Base-by-base conservation (phyloP, 2,329 filamentous ascomycete genomes). In the Colletotrichum trifolii region DNA sequence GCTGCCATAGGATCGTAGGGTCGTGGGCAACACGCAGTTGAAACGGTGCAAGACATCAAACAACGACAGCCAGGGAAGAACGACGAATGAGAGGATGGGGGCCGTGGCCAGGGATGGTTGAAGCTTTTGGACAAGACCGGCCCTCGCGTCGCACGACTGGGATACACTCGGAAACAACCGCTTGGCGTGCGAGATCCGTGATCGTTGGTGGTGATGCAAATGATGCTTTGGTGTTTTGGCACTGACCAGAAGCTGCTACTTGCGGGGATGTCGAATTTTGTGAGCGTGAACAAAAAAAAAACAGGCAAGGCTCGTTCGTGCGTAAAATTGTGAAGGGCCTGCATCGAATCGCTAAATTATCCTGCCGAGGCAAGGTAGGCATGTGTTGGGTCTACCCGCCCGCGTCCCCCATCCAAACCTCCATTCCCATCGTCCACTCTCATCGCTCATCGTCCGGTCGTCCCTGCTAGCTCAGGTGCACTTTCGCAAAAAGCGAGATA, bases 41-140 rank as follows among this genome's bases (percentile, higher is more conserved):
- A 65, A 65, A 65, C 57, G 56, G 62, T 49, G 38, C 34, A 46
- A 59, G 58, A 65, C 57, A 65, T 65, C 62, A 65, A 65, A 65
- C 62, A 61, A 53, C 36, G 25, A 25, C 25, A 25, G 25, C 58
- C 52, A 61, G 45, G 56, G 35, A 65, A 52, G 50, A 45, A 25
- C 25, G 57, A 61, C 17, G 46, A 50, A 38, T 49, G 38, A 17
- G 49, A 35, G 48, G 46, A 58, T 54, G 49, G 50, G 53, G 45
- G 56, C 42, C 35, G 34, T 38, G 45, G 46, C 34, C 62, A 65
- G 57, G 57, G 57, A 55, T 61, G 43, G 52, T 55, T 5, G 62
- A 65, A 65, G 62, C 62, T 65, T 57, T 65, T 65, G 62, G 39
- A 55, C 57, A 65, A 61, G 62, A 52, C 62, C 62, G 62, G 55